Percentiles rank a stretch among this genome's conserved stretches.
Evolutionary conservation across 2,329 filamentous ascomycete genomes (phyloP).

Genomic region (Bipolaris victoriae): DNA sequence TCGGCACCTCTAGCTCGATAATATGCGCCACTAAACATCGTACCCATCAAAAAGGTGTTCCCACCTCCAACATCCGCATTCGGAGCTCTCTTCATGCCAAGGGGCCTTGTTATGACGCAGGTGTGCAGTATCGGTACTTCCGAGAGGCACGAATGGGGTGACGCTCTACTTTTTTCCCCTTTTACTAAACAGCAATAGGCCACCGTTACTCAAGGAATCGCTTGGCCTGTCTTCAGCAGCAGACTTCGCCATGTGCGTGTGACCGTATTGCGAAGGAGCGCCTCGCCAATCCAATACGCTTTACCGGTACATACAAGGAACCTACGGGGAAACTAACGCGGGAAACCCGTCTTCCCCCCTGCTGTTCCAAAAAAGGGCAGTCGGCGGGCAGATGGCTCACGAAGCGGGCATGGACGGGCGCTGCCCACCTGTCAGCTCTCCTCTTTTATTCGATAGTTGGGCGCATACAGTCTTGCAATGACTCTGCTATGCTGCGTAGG

Average conservation of each 20-base stretch:
- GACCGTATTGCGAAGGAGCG: slow-evolving; percentile 3
- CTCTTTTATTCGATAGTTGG: background rate
- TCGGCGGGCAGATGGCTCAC: slow-evolving; percentile 4
- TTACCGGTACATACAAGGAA: background rate
- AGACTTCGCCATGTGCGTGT: slow-evolving; percentile 1
- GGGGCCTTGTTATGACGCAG: slow-evolving; percentile 17
- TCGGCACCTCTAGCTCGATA: slow-evolving; percentile 10
- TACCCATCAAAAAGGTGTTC: slow-evolving; percentile 3
- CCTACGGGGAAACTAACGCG: slow-evolving; percentile 16
- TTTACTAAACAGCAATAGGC: background rate
- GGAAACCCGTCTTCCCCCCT: slow-evolving; percentile 7
- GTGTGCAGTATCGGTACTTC: slow-evolving; percentile 8
- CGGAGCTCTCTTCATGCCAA: slow-evolving; percentile 14
- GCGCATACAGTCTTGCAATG: background rate
- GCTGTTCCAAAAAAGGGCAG: slow-evolving; percentile 2
- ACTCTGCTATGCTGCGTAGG: background rate
- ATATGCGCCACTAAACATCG: slow-evolving; percentile 6
- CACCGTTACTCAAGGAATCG: background rate
- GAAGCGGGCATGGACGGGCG: background rate
- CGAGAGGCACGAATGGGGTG: slow-evolving; percentile 4
- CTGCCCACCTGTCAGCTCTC: background rate
- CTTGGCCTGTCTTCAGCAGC: background rate
- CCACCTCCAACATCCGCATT: slow-evolving; percentile 8
- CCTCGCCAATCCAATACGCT: slow-evolving; percentile 10
- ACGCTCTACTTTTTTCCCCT: background rate